These are phyloP conservation scores for Pontederia crassipes DNA, from an alignment of 176 grass and related monocot genomes.

Conservation along the genomic window DNA sequence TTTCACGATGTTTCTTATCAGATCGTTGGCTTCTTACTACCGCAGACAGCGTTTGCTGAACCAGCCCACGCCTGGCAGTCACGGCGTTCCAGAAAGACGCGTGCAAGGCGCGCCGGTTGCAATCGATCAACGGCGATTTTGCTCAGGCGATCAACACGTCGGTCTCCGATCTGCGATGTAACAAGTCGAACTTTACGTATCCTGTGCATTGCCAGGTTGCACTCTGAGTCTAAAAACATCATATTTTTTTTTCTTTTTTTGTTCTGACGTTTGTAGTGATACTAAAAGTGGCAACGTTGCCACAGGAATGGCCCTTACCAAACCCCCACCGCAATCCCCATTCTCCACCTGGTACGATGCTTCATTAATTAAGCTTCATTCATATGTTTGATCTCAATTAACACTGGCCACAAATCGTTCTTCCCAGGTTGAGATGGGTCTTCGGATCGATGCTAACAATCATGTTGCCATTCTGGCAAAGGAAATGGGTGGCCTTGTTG, in stretches of 20 bases:
- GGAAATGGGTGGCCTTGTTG: slow-evolving; percentile 37
- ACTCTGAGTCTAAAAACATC: background rate
- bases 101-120: background rate
- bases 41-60: slow-evolving; percentile 7
- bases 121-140: background rate
- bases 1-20: slow-evolving; percentile 21
- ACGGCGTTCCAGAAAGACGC: background rate
- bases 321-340: background rate
- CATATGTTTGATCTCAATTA: background rate
- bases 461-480: slow-evolving; percentile 34
- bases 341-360: slow-evolving; percentile 43
- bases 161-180: background rate
- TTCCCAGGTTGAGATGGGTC: slow-evolving; percentile 42
- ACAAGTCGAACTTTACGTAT: background rate
- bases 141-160: background rate
- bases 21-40: slow-evolving; percentile 20
- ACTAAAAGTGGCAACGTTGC: background rate
- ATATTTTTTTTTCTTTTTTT: background rate
- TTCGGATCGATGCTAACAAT: slow-evolving; percentile 33
- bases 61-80: background rate
- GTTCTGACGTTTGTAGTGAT: background rate
- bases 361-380: background rate
- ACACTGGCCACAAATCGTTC: background rate
- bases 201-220: background rate
- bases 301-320: background rate